Percentiles rank a stretch among this genome's conserved stretches.
phyloP scores from a whole-genome alignment of 768 basidiomycete genomes.

The Butyriboletus loyo region DNA sequence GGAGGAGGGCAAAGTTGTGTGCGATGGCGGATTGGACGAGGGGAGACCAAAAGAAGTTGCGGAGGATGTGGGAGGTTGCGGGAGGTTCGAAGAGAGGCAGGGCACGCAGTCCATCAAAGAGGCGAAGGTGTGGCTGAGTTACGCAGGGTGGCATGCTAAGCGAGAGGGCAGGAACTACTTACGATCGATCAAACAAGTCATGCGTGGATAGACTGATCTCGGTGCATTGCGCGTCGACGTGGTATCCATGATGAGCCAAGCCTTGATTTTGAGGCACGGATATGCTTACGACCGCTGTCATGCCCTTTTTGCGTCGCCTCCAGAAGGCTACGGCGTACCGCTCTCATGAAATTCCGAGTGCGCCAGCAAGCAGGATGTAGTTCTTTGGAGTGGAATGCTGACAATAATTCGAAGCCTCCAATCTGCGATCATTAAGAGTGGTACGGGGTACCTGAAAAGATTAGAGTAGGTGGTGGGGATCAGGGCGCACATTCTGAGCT shows the following conservation, averaged over 20 bases:
- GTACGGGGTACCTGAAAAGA: too few species aligned
- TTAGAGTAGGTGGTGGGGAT: too few species aligned
- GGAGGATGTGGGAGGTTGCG: conserved; percentile 46
- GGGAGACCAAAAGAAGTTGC: conserved; percentile 51
- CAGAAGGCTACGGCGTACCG: conserved; percentile 94
- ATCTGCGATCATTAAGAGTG: too few species aligned
- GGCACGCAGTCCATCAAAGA: conserved; percentile 43
- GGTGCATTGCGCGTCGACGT: conserved; percentile 40
- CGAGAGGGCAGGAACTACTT: conserved; percentile 11
- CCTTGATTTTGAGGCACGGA: not conserved
- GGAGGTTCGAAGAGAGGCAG: conserved; percentile 44
- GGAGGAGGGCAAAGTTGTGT: conserved; percentile 45
- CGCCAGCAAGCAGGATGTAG: too few species aligned
- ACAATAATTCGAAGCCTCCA: too few species aligned
- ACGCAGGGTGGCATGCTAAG: not conserved
- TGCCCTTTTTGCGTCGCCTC: conserved; percentile 67
- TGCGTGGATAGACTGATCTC: conserved; percentile 40
- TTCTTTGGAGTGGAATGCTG: too few species aligned
- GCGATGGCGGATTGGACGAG: conserved; percentile 48
- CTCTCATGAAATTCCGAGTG: too few species aligned
- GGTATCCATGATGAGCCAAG: conserved; percentile 7
- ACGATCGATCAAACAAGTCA: conserved; percentile 50
- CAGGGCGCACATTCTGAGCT: too few species aligned
- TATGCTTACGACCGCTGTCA: conserved; percentile 56
- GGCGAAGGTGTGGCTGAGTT: conserved; percentile 25